phyloP scores from a whole-genome alignment of 257 asterid species.

The Hygrophila difformis region DNA sequence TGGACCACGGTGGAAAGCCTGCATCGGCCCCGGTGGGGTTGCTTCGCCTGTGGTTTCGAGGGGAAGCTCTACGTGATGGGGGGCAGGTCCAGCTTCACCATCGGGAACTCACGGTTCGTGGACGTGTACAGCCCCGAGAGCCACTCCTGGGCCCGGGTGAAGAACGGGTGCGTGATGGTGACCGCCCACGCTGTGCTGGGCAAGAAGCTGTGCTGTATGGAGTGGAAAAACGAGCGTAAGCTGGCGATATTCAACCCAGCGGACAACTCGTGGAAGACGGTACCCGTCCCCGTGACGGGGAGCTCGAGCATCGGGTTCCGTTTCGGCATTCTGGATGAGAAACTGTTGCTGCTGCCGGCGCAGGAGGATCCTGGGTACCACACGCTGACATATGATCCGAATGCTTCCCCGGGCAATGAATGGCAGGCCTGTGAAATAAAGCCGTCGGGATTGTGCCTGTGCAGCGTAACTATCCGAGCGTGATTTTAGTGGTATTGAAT shows the following conservation, averaged over 20 bases:
- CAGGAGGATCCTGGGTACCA: conserved; percentile 38
- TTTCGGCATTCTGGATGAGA: conserved; percentile 60
- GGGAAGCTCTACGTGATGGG: conserved; percentile 85
- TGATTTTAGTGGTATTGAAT: no score
- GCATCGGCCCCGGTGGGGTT: conserved; percentile 74
- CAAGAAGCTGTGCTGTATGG: conserved; percentile 60
- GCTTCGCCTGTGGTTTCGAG: conserved; percentile 56
- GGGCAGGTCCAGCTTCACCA: conserved; percentile 77
- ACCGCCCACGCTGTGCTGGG: conserved; percentile 70
- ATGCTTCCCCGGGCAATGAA: conserved; percentile 51
- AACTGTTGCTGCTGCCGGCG: conserved; percentile 52
- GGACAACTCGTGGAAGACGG: conserved; percentile 62
- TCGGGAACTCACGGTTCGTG: conserved; percentile 61
- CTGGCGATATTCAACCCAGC: conserved; percentile 42
- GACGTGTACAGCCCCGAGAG: conserved; percentile 55
- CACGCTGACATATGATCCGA: conserved; percentile 59
- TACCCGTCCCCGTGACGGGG: conserved; percentile 54
- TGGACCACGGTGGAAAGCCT: conserved; percentile 62
- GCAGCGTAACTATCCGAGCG: conserved; percentile 63
- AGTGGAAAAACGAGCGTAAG: conserved; percentile 80
- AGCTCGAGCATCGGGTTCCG: conserved; percentile 54
- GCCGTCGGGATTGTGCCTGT: conserved; percentile 54
- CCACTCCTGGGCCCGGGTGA: conserved; percentile 55
- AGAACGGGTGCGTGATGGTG: conserved; percentile 89
- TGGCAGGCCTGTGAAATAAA: conserved; percentile 56